Base-by-base conservation (phyloP, 345 rosid genomes). In the Tarenaya hassleriana region DNA sequence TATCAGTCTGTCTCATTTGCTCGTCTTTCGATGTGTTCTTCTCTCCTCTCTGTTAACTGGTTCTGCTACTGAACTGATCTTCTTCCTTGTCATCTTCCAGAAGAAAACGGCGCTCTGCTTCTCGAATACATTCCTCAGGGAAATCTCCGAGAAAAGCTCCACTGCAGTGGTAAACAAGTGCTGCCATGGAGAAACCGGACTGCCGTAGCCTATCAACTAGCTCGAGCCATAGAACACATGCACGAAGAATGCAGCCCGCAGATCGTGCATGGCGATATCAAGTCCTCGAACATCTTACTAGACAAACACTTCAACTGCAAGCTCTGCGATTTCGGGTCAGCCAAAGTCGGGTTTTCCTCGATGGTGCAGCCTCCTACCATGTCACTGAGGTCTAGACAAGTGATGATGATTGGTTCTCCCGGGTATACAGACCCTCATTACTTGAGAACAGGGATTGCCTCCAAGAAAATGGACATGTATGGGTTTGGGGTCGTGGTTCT, bases 341-440 rank as follows among this genome's bases (percentile, higher is more conserved):
- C 97, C 2, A 89, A 75, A 51, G 79, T 86, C 70, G 97, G 97
- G 1, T 89, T 89, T 50, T 86, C 95, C 0, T 77, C 95, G 0
- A 62, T 70, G 41, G 78, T 86, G 18, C 62, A 62, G 53, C 78
- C 79, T 35, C 64, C 74, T 12, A 34, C 60, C 24, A 24, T 43
- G 52, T 50, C 68, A 1, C 46, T 69, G 12, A 62, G 69, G 31
- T 42, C 47, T 4, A 81, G 77, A 68, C 82, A 74, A 60, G 64
- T 81, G 56, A 68, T 70, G 80, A 70, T 86, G 86, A 61, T 83
- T 32, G 97, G 97, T 0, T 89, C 97, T 44, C 95, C 88, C 1
- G 97, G 95, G 11, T 89, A 89, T 61, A 83, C 90, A 0, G 97
- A 89, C 43, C 97, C 97, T 12, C 94, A 79, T 35, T 89, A 83